Evolutionary conservation across 768 basidiomycete genomes (phyloP), one percentile per base, ranked within the genome.

Genomic region (Rhizopogon vinicolor): DNA sequence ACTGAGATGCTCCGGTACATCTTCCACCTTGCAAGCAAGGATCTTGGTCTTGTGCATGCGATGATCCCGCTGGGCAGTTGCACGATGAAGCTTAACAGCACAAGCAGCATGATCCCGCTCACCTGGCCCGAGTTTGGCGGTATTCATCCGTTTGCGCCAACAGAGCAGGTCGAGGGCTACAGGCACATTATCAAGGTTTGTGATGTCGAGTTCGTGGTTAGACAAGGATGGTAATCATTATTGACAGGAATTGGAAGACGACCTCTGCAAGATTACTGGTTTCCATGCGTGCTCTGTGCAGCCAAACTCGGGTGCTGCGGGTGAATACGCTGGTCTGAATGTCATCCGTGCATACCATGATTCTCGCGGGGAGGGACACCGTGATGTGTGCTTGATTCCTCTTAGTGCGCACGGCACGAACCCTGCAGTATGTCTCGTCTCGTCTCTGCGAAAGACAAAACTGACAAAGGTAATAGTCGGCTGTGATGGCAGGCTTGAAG

Each of bases 1-100:
- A 99, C 97, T 0, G 94, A 98, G 74, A 94, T 99, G 90, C 77
- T 99, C 35, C 93, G 97, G 39, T 97, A 98, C 72, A 91, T 98
- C 65, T 84, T 92, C 73, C 89, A 93, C 62, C 82, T 99, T 48
- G 91, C 94, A 57, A 86, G 86, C 39, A 98, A 98, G 75, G 97
- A 99, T 67, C 82, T 98, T 55, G 88, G 92, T 29, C 86, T 99
- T 33, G 89, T 91, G 8, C 97, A 99, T 68, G 84, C 92, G 44
- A 98, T 98, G 93, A 98, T 97, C 62, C 87, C 92, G 12, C 82
- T 95, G 3, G 94, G 94, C 55, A 94, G 92, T 68, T 95, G 94
- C 72, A 96, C 94, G 6, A 97, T 96, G 94, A 97, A 98, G 74
- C 81, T 99, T 54, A 99, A 99, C 75, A 93, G 93, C 67, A 97